Evolutionary conservation across 768 basidiomycete genomes (phyloP), one percentile per base, ranked within the genome.

Genomic region (Mycena polygramma): DNA sequence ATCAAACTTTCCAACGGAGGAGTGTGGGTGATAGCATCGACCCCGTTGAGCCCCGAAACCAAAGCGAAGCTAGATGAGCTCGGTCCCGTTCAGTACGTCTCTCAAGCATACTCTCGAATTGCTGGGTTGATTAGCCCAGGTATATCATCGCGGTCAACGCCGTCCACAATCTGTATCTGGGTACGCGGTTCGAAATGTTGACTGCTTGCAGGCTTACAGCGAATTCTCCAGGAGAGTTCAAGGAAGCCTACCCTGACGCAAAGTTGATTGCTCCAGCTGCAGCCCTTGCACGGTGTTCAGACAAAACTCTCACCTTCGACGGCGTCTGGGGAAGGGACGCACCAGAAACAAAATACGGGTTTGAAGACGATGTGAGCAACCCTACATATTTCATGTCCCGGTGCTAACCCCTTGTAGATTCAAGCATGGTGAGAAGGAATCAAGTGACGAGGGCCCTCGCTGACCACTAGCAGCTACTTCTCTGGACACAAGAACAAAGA

Each of bases 1-100:
- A 83, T 97, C 74, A 89, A 85, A 79, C 83, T 96, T 26, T 80
- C 80, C 48, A 85, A 87, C 58, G 90, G 91, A 41, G 90, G 88
- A 15, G 90, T 96, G 30, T 96, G 94, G 89, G 84, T 96, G 15
- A 83, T 95, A 20, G 94, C 93, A 0, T 95, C 94, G 1, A 92
- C 92, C 10, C 91, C 93, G 0, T 81, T 94, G 63, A 87, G 88
- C 43, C 81, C 82, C 4, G 89, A 89, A 30, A 95, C 94, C 4
- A 91, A 91, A 75, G 68, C 79, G 5, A 90, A 86, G 52, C 78
- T 95, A 9, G 84, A 88, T 53, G 83, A 85, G 30, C 81, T 96
- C 1, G 94, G 95, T 0, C 86, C 88, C 14, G 92, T 95, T 61
- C 91, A 90, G 90, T 91, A 68, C 63, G 85, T 74, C 15, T 53